These are phyloP conservation scores for Diplodia sapinea DNA, from an alignment of 2,329 filamentous ascomycete genomes.

Conservation along the genomic window DNA sequence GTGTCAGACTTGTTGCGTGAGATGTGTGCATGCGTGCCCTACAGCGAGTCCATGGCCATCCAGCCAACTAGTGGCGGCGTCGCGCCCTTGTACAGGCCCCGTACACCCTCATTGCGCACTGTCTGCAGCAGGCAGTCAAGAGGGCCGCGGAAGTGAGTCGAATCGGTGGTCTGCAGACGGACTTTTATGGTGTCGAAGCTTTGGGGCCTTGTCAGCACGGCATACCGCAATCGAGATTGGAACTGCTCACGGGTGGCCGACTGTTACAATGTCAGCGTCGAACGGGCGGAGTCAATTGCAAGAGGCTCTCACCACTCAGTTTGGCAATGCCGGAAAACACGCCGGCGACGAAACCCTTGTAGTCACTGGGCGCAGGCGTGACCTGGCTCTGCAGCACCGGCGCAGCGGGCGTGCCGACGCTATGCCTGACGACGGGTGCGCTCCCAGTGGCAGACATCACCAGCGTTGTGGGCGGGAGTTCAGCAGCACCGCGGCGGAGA, in stretches of 20 bases:
- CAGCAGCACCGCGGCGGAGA: not conserved
- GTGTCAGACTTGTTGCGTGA: slow-evolving; percentile 24
- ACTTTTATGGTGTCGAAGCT: slow-evolving; percentile 98
- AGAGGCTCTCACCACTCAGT: slow-evolving; percentile 68
- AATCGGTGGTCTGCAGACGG: slow-evolving; percentile 83
- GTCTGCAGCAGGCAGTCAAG: slow-evolving; percentile 86
- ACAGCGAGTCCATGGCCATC: slow-evolving; percentile 95
- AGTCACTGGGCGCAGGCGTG: slow-evolving; percentile 61
- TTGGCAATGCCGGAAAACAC: slow-evolving; percentile 94
- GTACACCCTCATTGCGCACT: slow-evolving; percentile 80
- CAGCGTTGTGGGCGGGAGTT: not conserved
- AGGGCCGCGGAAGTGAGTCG: slow-evolving; percentile 80
- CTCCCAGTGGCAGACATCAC: slow-evolving; percentile 46
- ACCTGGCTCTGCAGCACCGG: slow-evolving; percentile 39
- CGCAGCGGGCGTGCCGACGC: slow-evolving; percentile 36
- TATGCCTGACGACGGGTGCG: slow-evolving; percentile 38
- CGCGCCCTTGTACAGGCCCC: slow-evolving; percentile 91
- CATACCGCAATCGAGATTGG: not conserved
- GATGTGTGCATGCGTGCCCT: slow-evolving; percentile 35
- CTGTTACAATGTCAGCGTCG: slow-evolving; percentile 43
- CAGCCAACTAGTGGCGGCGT: slow-evolving; percentile 91
- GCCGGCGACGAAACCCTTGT: slow-evolving; percentile 97
- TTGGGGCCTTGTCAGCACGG: not conserved
- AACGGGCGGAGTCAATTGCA: not conserved
- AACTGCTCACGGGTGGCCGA: slow-evolving; percentile 63